Base-by-base conservation (phyloP, 192 early-diverging fungal genomes). In the Coemansia sp. region DNA sequence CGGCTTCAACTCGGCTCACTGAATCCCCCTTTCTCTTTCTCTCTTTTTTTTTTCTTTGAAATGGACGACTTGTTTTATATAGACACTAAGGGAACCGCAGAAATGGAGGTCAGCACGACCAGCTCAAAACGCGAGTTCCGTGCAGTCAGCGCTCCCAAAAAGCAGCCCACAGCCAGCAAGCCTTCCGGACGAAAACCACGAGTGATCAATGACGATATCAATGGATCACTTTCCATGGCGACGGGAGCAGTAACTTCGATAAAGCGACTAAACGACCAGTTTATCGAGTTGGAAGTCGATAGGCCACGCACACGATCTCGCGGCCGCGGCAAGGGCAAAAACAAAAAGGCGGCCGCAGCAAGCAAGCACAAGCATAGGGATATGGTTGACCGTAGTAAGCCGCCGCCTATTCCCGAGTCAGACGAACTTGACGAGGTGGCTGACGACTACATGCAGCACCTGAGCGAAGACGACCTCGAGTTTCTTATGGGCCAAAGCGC, bases 21-120 rank as follows among this genome's bases (percentile, higher is more conserved):
- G 26, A 5, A 15, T n/a, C 23, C 30, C 36, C 31, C 17, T 32
- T 47, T 53, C 36, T 40, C 26, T 57, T 39, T 61, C 2, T 39
- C 26, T 31, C 21, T 21, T 10, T 17, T n/a, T 43, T 46, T 62
- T 47, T 55, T 39, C 15, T 16, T 20, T 32, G 17, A 14, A n/a
- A 74, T 76, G 73, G 73, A 76, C 59, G 62, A 63, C 39, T 44
- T 76, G 47, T 76, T 76, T 61, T 40, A 59, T 20, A 66, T 76
- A 23, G 73, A 76, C 45, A 76, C 62, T 16, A 46, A 65, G 11
- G 62, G 73, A 15, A 30, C 60, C 3, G 17, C 36, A 6, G 32
- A 28, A 4, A 42, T 51, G 10, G 26, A 21, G 1, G 61, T 52
- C 0, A 38, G 43, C 4, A 51, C 62, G 21, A 30, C 66, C 40